These are phyloP conservation scores for Phaeosphaeria sp. DNA, from an alignment of 2,329 filamentous ascomycete species.

Conservation along the genomic window DNA sequence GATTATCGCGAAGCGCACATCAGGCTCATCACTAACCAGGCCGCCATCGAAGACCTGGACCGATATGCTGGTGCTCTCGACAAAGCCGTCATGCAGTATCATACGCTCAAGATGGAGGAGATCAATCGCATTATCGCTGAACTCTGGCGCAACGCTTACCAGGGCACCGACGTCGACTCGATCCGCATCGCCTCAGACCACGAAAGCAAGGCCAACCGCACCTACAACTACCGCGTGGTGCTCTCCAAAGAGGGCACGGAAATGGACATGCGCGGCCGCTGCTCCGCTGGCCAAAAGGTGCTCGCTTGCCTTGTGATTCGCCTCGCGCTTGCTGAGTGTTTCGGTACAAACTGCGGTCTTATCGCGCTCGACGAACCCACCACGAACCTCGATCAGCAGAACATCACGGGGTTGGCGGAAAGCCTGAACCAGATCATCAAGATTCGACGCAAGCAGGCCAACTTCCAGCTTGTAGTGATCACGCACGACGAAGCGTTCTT, in stretches of 20 bases:
- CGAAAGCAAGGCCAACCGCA: constrained; percentile 77
- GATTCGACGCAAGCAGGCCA: constrained; percentile 80
- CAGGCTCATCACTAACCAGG: constrained; percentile 88
- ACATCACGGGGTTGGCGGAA: constrained; percentile 87
- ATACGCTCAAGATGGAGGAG: constrained; percentile 96
- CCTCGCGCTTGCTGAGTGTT: constrained; percentile 92
- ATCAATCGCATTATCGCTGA: constrained; percentile 95
- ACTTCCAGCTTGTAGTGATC: constrained; percentile 98
- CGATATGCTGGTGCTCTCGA: constrained; percentile 85
- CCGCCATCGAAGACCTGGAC: constrained; percentile 86
- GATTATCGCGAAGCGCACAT: constrained; percentile 89
- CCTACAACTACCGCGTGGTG: constrained; percentile 94
- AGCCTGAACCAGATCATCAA: constrained; percentile 88
- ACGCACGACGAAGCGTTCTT: constrained; percentile 98
- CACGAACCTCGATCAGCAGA: constrained; percentile 93
- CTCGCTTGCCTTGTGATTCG: constrained; percentile 97
- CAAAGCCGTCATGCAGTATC: constrained; percentile 97
- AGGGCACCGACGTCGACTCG: constrained; percentile 95
- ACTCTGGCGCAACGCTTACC: constrained; percentile 96
- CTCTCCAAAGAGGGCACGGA: constrained; percentile 98
- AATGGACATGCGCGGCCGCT: constrained; percentile 99
- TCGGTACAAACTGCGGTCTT: constrained; percentile 92
- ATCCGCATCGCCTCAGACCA: constrained; percentile 94
- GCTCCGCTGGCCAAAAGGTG: constrained; percentile 95
- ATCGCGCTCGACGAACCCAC: constrained; percentile 98